These are phyloP conservation scores for Lathyrus tuberosus DNA, from an alignment of 306 rosid genomes.

Conservation along the genomic window DNA sequence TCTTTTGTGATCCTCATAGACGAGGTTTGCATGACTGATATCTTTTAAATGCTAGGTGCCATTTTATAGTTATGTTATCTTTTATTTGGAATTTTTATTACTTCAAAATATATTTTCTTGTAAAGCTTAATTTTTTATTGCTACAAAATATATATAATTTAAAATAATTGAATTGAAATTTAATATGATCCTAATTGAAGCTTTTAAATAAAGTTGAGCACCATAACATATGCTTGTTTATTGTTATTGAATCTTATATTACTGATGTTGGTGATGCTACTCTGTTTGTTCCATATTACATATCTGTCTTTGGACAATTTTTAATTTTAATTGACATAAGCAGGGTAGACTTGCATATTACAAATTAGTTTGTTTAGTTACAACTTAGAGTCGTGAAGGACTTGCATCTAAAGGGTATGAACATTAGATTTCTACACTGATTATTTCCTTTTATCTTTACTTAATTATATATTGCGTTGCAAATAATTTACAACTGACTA, in stretches of 20 bases:
- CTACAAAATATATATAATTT: not conserved
- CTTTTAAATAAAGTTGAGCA: slow-evolving; percentile 16
- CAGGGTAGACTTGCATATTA: slow-evolving; percentile 5
- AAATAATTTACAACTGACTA: not conserved
- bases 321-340: not conserved
- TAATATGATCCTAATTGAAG: not conserved
- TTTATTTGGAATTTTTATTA: not conserved
- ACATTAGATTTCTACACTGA: not conserved
- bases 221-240: not conserved
- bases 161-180: slow-evolving; percentile 19
- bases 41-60: slow-evolving; percentile 38
- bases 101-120: not conserved
- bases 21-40: slow-evolving; percentile 74
- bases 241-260: not conserved
- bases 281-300: not conserved
- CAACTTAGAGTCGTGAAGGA: not conserved
- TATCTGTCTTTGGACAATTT: not conserved
- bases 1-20: slow-evolving; percentile 97
- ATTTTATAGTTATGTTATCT: slow-evolving; percentile 27
- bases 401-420: not conserved
- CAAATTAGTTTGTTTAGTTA: slow-evolving; percentile 23
- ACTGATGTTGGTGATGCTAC: not conserved
- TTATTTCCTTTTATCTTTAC: not conserved
- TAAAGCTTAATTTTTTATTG: not conserved
- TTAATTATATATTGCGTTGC: not conserved